Conservation (phyloP, 768 basidiomycete genomes). For the Suillus alpinus region DNA sequence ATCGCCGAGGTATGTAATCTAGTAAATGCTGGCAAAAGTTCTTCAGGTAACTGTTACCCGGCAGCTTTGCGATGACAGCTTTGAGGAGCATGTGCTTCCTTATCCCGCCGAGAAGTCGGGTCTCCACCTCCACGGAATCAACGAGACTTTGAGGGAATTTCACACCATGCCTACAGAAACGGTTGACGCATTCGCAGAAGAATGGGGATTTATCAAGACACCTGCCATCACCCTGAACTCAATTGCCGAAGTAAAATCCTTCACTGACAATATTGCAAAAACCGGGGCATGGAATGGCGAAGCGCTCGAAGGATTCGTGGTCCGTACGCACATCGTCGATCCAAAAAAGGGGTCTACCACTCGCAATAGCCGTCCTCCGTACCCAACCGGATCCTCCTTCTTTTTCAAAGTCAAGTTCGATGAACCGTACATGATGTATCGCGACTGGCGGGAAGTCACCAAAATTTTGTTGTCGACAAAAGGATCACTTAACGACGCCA, state of each 20-base stretch:
- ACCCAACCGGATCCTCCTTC: constrained; percentile 77
- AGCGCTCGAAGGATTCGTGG: constrained; percentile 91
- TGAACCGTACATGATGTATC: constrained; percentile 98
- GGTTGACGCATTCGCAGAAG: constrained; percentile 77
- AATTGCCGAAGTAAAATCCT: constrained; percentile 65
- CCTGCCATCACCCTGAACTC: constrained; percentile 51
- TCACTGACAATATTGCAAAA: constrained; percentile 64
- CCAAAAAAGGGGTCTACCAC: constrained; percentile 34
- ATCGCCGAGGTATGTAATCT: constrained; percentile 78
- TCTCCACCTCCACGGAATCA: constrained; percentile 91
- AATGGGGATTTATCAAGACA: constrained; percentile 92
- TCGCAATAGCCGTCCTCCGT: constrained; percentile 51
- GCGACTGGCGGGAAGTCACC: constrained; percentile 96
- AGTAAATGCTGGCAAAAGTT: not conserved
- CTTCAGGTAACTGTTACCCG: not conserved
- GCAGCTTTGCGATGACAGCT: constrained; percentile 94
- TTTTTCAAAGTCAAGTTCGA: constrained; percentile 99
- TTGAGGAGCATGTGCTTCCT: constrained; percentile 93
- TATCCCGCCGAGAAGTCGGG: constrained; percentile 83
- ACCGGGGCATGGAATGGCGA: constrained; percentile 81
- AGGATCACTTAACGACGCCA: constrained; percentile 27
- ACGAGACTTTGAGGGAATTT: constrained; percentile 65
- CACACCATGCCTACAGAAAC: constrained; percentile 62
- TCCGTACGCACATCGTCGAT: constrained; percentile 65
- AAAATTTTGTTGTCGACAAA: constrained; percentile 58